Evolutionary conservation across 768 basidiomycete genomes (phyloP), one percentile per base, ranked within the genome.

Genomic region (Boletus tomentosulus): DNA sequence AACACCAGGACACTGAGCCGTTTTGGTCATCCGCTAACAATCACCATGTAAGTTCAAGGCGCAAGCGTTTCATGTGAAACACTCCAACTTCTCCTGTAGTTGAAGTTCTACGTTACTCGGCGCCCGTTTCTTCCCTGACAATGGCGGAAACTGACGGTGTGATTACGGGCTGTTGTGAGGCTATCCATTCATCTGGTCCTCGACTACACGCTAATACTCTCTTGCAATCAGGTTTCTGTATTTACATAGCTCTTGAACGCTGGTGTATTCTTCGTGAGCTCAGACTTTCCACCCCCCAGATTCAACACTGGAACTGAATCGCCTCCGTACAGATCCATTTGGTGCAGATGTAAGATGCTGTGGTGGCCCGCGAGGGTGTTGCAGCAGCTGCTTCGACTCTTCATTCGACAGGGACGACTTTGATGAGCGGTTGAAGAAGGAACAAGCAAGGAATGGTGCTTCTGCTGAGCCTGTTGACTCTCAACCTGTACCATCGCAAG

Each of bases 391-490:
- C 34, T 69, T 51, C 13, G 59, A 62, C 24, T 57, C 61, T n/a
- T 61, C 64, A 39, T 71, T 71, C 48, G 41, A 70, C 50, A 41
- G 60, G 15, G 68, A 71, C 30, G 55, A 62, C 51, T 61, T 70
- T 46, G 68, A 70, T 30, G 68, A 70, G 41, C 68, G 56, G 35
- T 12, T 68, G 57, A 68, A 57, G 38, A 57, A 50, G 51, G 58
- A 61, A 13, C 66, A 56, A 51, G 61, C 62, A 44, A 62, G 54
- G 38, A 56, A 56, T 16, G 50, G 47, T 25, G 54, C 51, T 42
- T 31, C 41, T 31, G 35, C 47, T 19, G 43, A 46, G 43, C 57
- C 58, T 19, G 56, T 64, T 7, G 47, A 50, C 13, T 57, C 58
- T 35, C 68, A 71, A 31, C 70, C 66, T 39, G 48, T 28, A 15